Evolutionary conservation across 495 filamentous ascomycete genomes (phyloP).

Genomic region (Trichoderma reesei): DNA sequence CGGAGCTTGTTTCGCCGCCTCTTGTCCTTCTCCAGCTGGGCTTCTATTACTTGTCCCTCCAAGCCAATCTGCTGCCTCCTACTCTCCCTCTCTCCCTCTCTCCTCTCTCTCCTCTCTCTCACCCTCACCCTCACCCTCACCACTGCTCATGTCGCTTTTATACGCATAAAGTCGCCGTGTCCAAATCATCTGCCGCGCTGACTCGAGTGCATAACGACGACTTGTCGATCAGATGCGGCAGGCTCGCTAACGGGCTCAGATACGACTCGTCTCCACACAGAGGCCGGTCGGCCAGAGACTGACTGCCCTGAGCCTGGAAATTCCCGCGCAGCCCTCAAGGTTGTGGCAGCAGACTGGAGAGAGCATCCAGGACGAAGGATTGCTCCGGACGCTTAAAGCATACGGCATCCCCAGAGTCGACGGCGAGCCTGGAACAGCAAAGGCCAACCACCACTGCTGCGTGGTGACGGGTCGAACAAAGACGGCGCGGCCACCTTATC

Average conservation of each 20-base stretch:
- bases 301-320: not conserved
- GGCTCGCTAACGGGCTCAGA: not conserved
- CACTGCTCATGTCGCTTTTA: not conserved
- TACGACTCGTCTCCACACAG: conserved; percentile 1
- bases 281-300: not conserved
- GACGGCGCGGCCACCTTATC: too few species aligned
- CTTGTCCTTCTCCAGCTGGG: too few species aligned
- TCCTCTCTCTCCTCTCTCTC: not conserved
- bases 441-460: too few species aligned
- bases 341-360: not conserved
- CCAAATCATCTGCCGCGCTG: conserved; percentile 1
- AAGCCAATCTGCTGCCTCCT: too few species aligned
- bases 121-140: not conserved
- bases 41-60: too few species aligned
- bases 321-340: not conserved
- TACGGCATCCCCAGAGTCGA: not conserved
- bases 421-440: not conserved
- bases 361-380: not conserved
- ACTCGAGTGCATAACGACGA: not conserved
- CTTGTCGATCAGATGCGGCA: not conserved
- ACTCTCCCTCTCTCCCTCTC: too few species aligned
- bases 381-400: not conserved
- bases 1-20: too few species aligned
- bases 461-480: not conserved
- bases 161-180: not conserved